Percentiles rank a stretch among this genome's conserved stretches.
phyloP scores from a whole-genome alignment of 371 early-diverging fungal genomes.

The Actinomortierella ambigua region DNA sequence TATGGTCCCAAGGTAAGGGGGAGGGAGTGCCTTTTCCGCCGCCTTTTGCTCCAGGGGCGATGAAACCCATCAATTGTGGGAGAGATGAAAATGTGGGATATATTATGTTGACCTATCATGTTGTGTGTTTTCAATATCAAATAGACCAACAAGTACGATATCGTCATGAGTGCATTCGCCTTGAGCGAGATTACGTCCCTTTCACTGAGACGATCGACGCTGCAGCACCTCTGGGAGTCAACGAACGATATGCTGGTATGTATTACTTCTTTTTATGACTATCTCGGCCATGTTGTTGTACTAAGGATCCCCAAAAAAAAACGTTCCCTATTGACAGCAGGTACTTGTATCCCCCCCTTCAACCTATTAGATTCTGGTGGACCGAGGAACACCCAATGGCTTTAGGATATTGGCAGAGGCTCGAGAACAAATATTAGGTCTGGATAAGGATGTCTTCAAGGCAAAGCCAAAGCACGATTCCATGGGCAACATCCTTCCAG shows the following conservation, averaged over 20 bases:
- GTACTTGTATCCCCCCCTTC: too few species aligned
- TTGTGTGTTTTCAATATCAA: too few species aligned
- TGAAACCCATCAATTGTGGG: too few species aligned
- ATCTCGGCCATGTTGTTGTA: background rate
- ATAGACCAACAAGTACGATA: constrained; percentile 57
- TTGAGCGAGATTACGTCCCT: constrained; percentile 76
- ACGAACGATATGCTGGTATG: constrained; percentile 78
- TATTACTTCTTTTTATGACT: background rate
- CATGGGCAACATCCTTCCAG: constrained; percentile 22
- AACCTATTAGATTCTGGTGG: constrained; percentile 74
- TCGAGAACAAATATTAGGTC: constrained; percentile 68
- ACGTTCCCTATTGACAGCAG: background rate
- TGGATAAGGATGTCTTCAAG: constrained; percentile 29
- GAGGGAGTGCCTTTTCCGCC: too few species aligned
- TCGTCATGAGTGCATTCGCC: constrained; percentile 79
- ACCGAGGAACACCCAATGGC: constrained; percentile 86
- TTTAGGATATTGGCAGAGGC: constrained; percentile 74
- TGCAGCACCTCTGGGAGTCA: constrained; percentile 79
- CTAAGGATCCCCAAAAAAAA: background rate
- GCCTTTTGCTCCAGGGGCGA: too few species aligned
- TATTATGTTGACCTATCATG: too few species aligned
- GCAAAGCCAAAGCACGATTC: constrained; percentile 26
- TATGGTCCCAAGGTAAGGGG: constrained; percentile 56
- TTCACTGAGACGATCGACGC: constrained; percentile 63
- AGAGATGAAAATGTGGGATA: too few species aligned